Evolutionary conservation across 148 eudicot genomes (phyloP), one percentile per base, ranked within the genome.

Genomic region (Linanthus parryae): DNA sequence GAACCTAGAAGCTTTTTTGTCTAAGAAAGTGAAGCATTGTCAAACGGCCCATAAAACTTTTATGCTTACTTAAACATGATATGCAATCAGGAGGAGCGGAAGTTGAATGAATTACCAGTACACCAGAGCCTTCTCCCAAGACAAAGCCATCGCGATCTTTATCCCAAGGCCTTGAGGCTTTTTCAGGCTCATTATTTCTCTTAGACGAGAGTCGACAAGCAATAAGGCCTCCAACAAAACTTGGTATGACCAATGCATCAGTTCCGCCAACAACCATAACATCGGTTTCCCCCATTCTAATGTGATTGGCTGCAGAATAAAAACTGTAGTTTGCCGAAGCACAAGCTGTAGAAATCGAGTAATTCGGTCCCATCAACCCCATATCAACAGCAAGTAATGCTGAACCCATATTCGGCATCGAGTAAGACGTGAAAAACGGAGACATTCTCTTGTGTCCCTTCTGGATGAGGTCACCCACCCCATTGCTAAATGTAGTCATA

Each of bases 291-390:
- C 73, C 73, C 12, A 69, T 8, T 25, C 79, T 50, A 17, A 78
- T 73, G 52, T 78, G 83, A 49, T 78, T 78, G 20, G 79, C 83
- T 18, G 79, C 83, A n/a, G 71, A 56, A 22, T 43, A 57, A 59
- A 78, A 68, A 62, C 76, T 66, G 57, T 66, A 70, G 31, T 78
- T 78, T 29, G 83, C 64, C 12, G 79, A 73, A 1, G 83, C 83
- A 52, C 83, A 77, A 24, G 79, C 78, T 14, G 83, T 70, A 16
- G 83, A 69, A 36, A 78, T 78, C 17, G 73, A 66, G 69, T 78
- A 78, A 41, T 58, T 70, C 9, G 73, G 79, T 13, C 83, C 83
- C 79, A 78, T 78, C 1, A 78, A 44, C 26, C 79, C 83, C 7
- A 63, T 61, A 37, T 73, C 73, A 11, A 78, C 73, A 1, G 83